phyloP scores from a whole-genome alignment of 306 rosid species.

The Spatholobus suberectus region DNA sequence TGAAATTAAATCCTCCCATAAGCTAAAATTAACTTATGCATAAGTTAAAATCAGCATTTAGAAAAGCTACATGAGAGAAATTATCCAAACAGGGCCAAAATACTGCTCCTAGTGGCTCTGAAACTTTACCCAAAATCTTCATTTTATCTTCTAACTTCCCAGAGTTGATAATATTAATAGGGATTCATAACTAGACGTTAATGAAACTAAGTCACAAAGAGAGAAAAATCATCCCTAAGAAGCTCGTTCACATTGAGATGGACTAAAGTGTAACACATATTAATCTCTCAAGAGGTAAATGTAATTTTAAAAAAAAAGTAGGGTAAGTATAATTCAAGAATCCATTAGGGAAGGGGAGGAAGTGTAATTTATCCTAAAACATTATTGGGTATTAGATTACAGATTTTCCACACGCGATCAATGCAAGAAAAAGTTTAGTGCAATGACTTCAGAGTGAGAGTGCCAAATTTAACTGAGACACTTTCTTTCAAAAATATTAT shows the following conservation, averaged over 20 bases:
- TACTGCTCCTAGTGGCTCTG: not conserved
- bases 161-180: not conserved
- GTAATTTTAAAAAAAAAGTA: not conserved
- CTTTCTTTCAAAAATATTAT: constrained; percentile 1
- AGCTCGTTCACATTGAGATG: not conserved
- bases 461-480: not conserved
- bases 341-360: not conserved
- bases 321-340: not conserved
- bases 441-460: constrained; percentile 6
- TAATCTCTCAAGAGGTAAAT: not conserved
- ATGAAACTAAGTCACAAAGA: not conserved
- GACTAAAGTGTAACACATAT: not conserved
- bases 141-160: not conserved
- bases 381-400: not conserved
- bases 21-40: no score
- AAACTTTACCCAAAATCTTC: not conserved
- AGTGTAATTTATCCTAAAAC: not conserved
- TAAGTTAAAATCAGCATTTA: no score
- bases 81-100: no score
- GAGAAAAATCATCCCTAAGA: not conserved
- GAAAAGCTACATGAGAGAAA: no score
- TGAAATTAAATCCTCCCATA: no score
- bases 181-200: not conserved
- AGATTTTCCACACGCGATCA: not conserved
- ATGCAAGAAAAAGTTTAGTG: constrained; percentile 1